Base-by-base conservation (phyloP, 2,329 filamentous ascomycete genomes). In the Raffaelea arxii region DNA sequence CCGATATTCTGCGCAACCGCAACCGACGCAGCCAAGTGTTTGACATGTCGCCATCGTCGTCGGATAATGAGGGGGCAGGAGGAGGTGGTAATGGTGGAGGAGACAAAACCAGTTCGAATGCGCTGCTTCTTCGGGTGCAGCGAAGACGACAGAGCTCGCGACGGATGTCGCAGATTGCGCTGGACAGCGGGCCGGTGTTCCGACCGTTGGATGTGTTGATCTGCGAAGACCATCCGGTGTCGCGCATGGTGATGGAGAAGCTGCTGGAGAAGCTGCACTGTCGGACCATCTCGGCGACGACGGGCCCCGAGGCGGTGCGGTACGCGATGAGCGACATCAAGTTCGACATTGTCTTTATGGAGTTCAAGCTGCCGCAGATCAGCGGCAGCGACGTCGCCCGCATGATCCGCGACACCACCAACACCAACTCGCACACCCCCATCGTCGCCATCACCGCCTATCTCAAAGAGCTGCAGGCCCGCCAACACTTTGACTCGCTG, bases 231-330 rank as follows among this genome's bases (percentile, higher is more conserved):
- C 92, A 98, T 62, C 92, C 92, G 0, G 91, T 98, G 4, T 95
- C 92, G 6, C 80, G 91, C 21, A 82, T 98, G 70, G 91, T 98
- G n/a, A 97, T 98, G 91, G 92, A 98, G 61, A 92, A 94, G 57
- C 70, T 98, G 7, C 75, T 98, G 44, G 92, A 98, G 63, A 98
- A 97, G 66, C 71, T 97, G 30, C 84, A 88, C 30, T 98, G 92
- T 58, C 86, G 92, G 37, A 96, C 91, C 9, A 92, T 98, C 57
- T 89, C 87, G 3, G 91, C 92, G 4, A 77, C 83, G 3, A 95
- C 90, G 55, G 92, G 92, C 1, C 83, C 87, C 0, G 92, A 98
- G 60, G 92, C 91, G 11, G 84, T 95, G 57, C 81, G 91, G 21
- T 95, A 92, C 65, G 89, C 92, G 24, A 86, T 94, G 73, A 91